Evolutionary conservation across 306 rosid genomes (phyloP).

Genomic region (Cucumis cinereus): DNA sequence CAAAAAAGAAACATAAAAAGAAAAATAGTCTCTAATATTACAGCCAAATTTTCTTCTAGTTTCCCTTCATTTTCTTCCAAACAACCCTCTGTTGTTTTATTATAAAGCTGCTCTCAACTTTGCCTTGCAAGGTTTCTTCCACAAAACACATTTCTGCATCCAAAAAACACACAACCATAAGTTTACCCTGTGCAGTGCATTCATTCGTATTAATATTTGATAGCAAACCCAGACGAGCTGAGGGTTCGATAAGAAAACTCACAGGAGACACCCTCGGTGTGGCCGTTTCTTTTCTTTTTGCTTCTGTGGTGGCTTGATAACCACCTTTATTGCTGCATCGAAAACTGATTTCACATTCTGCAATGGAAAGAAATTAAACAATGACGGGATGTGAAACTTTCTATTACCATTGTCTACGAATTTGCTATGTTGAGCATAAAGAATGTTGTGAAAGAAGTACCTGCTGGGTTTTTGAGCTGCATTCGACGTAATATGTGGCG

Average conservation of each 20-base stretch:
- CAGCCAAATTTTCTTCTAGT: neutral
- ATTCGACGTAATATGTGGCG: constrained; percentile 63
- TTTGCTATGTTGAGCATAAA: neutral
- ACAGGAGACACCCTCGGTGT: constrained; percentile 66
- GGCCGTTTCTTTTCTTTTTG: constrained; percentile 64
- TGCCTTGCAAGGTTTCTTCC: neutral
- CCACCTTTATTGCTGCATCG: constrained; percentile 85
- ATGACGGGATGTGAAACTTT: neutral
- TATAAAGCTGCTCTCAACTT: neutral
- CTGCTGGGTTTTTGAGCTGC: constrained; percentile 99
- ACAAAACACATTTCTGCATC: constrained; percentile 9
- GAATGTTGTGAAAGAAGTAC: constrained; percentile 10
- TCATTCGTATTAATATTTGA: too few relatives aligned
- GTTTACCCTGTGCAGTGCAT: too few relatives aligned
- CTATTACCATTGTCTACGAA: neutral
- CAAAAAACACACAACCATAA: neutral
- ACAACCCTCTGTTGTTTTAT: constrained; percentile 3
- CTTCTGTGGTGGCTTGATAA: constrained; percentile 83
- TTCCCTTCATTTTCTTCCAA: neutral
- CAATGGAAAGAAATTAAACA: neutral
- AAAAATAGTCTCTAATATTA: neutral
- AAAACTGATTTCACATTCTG: constrained; percentile 91
- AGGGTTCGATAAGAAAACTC: constrained; percentile 16
- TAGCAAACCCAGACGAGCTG: too few relatives aligned
- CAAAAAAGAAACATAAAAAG: too few relatives aligned